These are phyloP conservation scores for Colletotrichum spaethianum DNA, from an alignment of 2,329 filamentous ascomycete species.

Conservation along the genomic window DNA sequence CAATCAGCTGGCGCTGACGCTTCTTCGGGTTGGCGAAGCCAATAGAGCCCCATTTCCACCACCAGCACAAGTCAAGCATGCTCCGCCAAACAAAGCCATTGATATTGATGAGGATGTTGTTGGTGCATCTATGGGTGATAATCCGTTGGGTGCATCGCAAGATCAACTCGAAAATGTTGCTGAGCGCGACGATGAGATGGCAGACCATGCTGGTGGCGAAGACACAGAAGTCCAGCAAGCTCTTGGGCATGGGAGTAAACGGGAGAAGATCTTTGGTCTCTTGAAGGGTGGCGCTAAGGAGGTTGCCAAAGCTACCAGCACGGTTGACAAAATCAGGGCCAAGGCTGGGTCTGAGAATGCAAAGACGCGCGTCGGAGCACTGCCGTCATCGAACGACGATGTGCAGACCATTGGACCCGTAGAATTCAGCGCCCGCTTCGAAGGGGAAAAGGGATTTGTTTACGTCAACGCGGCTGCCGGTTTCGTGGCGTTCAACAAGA, in stretches of 20 bases:
- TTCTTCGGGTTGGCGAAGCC: constrained; percentile 76
- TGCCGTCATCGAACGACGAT: not conserved
- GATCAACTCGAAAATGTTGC: not conserved
- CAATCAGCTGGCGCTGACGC: constrained; percentile 76
- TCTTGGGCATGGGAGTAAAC: constrained; percentile 10
- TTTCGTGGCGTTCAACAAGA: constrained; percentile 8
- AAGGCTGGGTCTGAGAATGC: constrained; percentile 17
- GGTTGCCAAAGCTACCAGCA: constrained; percentile 15
- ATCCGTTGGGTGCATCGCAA: constrained; percentile 16
- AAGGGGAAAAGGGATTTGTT: constrained; percentile 6
- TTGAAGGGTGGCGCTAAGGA: constrained; percentile 32
- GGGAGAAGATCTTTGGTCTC: constrained; percentile 17
- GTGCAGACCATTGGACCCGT: not conserved
- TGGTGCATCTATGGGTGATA: constrained; percentile 15
- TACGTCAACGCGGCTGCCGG: constrained; percentile 10
- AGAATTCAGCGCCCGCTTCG: constrained; percentile 22
- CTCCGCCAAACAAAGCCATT: not conserved
- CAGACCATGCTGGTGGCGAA: constrained; percentile 11
- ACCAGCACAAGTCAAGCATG: constrained; percentile 23
- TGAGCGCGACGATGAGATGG: not conserved
- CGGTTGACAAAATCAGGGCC: constrained; percentile 28
- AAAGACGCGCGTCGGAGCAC: constrained; percentile 9
- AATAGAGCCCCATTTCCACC: constrained; percentile 76
- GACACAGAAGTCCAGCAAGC: constrained; percentile 19
- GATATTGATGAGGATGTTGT: not conserved